Conservation (phyloP, 805 yeast species). For the Tetrapisispora iriomotensis region DNA sequence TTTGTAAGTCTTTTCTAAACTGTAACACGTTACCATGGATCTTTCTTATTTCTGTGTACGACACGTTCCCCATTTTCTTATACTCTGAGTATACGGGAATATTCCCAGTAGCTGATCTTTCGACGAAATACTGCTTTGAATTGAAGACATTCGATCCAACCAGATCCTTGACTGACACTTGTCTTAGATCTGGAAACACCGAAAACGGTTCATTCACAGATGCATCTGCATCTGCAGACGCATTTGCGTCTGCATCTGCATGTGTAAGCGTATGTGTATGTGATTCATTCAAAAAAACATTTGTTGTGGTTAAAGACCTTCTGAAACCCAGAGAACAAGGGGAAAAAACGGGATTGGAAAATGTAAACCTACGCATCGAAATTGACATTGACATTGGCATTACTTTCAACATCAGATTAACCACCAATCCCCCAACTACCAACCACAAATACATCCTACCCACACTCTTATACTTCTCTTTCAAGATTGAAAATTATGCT, state of each 20-base stretch:
- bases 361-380: too few species aligned
- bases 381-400: too few species aligned
- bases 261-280: background rate
- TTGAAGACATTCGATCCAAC: background rate
- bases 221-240: background rate
- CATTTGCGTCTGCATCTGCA: background rate
- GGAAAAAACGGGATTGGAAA: too few species aligned
- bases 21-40: slow-evolving; percentile 58
- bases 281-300: background rate
- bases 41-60: slow-evolving; percentile 65
- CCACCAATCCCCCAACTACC: too few species aligned
- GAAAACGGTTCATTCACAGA: background rate
- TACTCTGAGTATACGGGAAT: slow-evolving; percentile 73
- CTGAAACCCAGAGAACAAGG: too few species aligned
- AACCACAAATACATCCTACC: too few species aligned
- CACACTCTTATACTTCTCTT: too few species aligned
- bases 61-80: slow-evolving; percentile 45
- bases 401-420: too few species aligned
- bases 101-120: slow-evolving; percentile 52
- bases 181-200: slow-evolving; percentile 1
- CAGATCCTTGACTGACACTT: background rate
- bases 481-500: too few species aligned
- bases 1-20: slow-evolving; percentile 56
- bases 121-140: slow-evolving; percentile 22
- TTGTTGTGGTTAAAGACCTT: background rate